Evolutionary conservation across 352 stramenopile species (phyloP), one percentile per base, ranked within the genome.

Genomic region (Phytophthora parvispora): DNA sequence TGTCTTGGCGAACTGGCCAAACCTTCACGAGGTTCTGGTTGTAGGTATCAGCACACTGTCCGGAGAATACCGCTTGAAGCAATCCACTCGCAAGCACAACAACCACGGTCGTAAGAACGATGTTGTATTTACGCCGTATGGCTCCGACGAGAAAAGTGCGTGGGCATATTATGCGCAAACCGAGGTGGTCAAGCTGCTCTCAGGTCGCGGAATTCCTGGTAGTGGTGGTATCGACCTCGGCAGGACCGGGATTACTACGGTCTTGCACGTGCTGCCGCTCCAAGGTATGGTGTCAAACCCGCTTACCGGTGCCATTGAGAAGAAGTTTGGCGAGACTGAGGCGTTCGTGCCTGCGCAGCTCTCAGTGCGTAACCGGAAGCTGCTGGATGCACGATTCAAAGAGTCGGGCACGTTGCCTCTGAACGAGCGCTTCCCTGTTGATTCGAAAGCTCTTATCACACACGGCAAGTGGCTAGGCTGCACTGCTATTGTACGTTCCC

Each of bases 1-100:
- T 0, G 83, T 99, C 4, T 94, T 98, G 64, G 95, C 99, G 6
- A 99, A 99, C 81, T 99, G 97, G 94, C 98, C 98, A 3, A 99
- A 99, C 76, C 91, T 99, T 80, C 97, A 99, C 69, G 97, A 99
- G 84, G 97, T 92, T 6, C 91, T 88, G 29, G 90, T 98, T 40
- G 81, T 97, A 16, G 89, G 78, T 52, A 74, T 97, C 18, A 95
- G 80, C 60, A 89, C 68, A 6, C 69, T 90, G 1, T 75, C 84
- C 20, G 88, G 84, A 8, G 81, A 89, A 66, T 91, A 85, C 62
- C 81, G 84, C n/a, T 54, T 86, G 20, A 80, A 83, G 22, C 29
- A 79, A 2, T 59, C 47, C 5, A 68, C 12, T 49, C 67, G 52
- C 50, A 66, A 59, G 27, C 72, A 67, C 59, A 66, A 62, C 25